Base-by-base conservation (phyloP, 2,329 filamentous ascomycete genomes). In the Xylaria sp. region DNA sequence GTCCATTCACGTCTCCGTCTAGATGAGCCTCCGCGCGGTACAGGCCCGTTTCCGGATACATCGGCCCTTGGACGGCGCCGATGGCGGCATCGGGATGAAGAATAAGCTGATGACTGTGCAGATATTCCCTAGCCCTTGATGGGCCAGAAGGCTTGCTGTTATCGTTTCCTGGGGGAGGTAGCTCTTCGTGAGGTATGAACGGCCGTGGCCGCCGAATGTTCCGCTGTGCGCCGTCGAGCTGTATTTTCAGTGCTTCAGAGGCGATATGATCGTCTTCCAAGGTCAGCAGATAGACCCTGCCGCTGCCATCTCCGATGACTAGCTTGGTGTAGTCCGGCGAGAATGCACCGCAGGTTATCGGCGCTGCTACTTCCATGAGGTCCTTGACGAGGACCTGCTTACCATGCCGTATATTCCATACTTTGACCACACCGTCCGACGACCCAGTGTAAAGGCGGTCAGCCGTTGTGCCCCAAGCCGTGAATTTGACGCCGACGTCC, bases 401-500 rank as follows among this genome's bases (percentile, higher is more conserved):
- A 59, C 69, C 46, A 45, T 63, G 41, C 74, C 81, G 78, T 7
- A 87, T 70, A 57, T 87, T 83, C 85, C 85, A 88, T 2, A 83
- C 82, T 55, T 84, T 86, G 16, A 88, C 75, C 0, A 81, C 74
- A 1, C 85, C 85, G 56, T 88, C 85, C 1, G 84, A 86, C 0
- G 82, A 83, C 1, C 84, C 85, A 0, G 84, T 87, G 59, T 87
- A 88, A 40, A 88, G 77, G 0, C 84, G 76, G 50, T 85, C 81
- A 0, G 74, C 67, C 0, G 78, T 80, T 16, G 73, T 76, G 1
- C 82, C 84, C 85, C 84, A 88, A 3, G 83, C 78, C 0, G 79
- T 79, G 59, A 88, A 87, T 63, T 86, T 87, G 39, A 87, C 82
- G 1, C 85, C 85, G 0, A 81, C 80, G 53, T 87, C 85, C 46